Conservation (phyloP, 2,329 filamentous ascomycete genomes). For the Fusarium incarnatum region DNA sequence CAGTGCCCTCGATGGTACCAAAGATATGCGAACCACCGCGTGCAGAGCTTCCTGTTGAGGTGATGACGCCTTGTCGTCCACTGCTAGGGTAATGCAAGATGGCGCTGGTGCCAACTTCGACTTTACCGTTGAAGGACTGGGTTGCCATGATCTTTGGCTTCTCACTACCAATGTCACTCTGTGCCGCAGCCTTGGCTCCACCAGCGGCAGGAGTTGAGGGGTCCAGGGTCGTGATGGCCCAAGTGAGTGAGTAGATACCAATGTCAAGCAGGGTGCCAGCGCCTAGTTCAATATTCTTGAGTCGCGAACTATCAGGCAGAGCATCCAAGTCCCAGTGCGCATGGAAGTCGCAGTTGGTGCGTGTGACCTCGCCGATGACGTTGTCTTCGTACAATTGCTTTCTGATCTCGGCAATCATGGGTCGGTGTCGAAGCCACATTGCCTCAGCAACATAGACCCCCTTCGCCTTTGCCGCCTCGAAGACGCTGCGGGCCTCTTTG, state of each 20-base stretch:
- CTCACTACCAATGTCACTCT: background rate
- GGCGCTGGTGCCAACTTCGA: background rate
- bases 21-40: background rate
- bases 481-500: constrained; percentile 42
- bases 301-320: background rate
- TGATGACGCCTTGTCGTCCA: background rate
- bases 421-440: constrained; percentile 53
- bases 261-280: constrained; percentile 1
- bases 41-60: background rate
- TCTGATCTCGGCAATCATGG: constrained; percentile 41
- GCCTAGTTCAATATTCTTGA: background rate
- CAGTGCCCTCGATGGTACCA: background rate
- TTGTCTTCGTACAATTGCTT: constrained; percentile 51
- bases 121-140: background rate
- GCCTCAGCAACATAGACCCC: constrained; percentile 54
- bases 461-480: constrained; percentile 46
- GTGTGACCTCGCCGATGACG: constrained; percentile 54
- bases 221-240: constrained; percentile 5
- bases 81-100: background rate
- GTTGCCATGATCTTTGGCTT: background rate
- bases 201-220: background rate
- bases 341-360: background rate
- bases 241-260: constrained; percentile 47
- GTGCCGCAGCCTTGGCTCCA: background rate
- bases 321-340: background rate